Evolutionary conservation across 2,329 filamentous ascomycete genomes (phyloP).

Genomic region (Trichoderma afroharzianum): DNA sequence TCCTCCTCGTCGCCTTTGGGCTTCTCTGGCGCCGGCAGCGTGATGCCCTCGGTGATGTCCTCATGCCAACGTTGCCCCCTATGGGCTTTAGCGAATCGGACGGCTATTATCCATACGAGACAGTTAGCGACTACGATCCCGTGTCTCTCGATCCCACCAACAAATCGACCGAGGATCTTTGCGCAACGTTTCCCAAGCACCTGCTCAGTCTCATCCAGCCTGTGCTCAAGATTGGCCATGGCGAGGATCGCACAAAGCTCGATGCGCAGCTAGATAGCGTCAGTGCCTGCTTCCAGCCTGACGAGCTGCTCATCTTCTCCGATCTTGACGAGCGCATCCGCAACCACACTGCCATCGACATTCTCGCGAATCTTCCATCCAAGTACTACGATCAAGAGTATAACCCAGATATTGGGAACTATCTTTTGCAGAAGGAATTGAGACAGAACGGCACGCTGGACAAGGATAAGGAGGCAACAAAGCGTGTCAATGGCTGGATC

Average conservation of each 20-base stretch:
- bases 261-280: constrained; percentile 48
- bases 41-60: neutral
- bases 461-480: constrained; percentile 27
- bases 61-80: neutral
- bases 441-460: constrained; percentile 33
- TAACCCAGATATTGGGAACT: constrained; percentile 38
- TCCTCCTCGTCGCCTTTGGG: constrained; percentile 25
- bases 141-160: constrained; percentile 26
- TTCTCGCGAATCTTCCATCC: constrained; percentile 44
- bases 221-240: constrained; percentile 34
- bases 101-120: constrained; percentile 27
- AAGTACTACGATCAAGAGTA: constrained; percentile 31
- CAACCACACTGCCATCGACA: constrained; percentile 42
- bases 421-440: constrained; percentile 39
- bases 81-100: neutral
- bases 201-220: constrained; percentile 31
- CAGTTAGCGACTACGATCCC: constrained; percentile 30
- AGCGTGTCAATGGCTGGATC: constrained; percentile 44
- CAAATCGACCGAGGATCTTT: constrained; percentile 28
- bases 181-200: constrained; percentile 32
- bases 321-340: constrained; percentile 46
- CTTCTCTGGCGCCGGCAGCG: constrained; percentile 23
- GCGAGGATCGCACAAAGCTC: constrained; percentile 27
- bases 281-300: constrained; percentile 46
- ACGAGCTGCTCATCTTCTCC: constrained; percentile 46